Percentiles rank a stretch among this genome's conserved stretches.
These are phyloP conservation scores for Fusarium sp. DNA, from an alignment of 2,329 filamentous ascomycete genomes.

Conservation along the genomic window DNA sequence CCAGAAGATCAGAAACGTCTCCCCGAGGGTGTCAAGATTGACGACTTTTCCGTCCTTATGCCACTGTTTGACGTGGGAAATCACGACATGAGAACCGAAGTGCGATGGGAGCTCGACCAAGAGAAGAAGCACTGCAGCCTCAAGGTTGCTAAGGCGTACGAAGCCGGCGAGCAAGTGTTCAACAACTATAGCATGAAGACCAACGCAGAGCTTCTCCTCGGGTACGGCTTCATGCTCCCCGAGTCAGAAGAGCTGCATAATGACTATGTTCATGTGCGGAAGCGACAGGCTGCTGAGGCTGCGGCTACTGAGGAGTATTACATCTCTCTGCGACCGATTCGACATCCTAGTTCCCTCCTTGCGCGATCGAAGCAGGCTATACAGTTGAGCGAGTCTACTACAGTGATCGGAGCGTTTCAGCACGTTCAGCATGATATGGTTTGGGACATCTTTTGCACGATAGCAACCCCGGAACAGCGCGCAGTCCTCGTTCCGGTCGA, in stretches of 20 bases:
- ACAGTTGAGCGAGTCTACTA: slow-evolving; percentile 42
- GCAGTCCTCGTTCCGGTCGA: slow-evolving; percentile 44
- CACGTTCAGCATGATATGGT: slow-evolving; percentile 67
- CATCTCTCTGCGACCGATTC: slow-evolving; percentile 64
- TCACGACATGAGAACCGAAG: slow-evolving; percentile 71
- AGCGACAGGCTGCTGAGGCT: slow-evolving; percentile 47
- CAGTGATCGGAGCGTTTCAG: slow-evolving; percentile 55
- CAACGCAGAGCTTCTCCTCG: slow-evolving; percentile 76
- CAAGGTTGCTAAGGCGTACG: slow-evolving; percentile 55
- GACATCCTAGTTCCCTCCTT: slow-evolving; percentile 60
- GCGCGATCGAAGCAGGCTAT: slow-evolving; percentile 55
- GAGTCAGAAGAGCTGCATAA: slow-evolving; percentile 64
- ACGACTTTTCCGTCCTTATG: slow-evolving; percentile 76
- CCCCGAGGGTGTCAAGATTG: slow-evolving; percentile 51
- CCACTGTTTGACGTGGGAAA: slow-evolving; percentile 80
- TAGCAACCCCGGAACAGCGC: slow-evolving; percentile 50
- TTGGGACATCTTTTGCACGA: slow-evolving; percentile 59
- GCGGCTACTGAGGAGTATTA: slow-evolving; percentile 58
- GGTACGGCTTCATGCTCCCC: slow-evolving; percentile 71
- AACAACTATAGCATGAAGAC: slow-evolving; percentile 83
- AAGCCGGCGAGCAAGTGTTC: slow-evolving; percentile 67
- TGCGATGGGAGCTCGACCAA: slow-evolving; percentile 68
- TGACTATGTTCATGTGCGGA: slow-evolving; percentile 69
- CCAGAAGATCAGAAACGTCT: slow-evolving; percentile 41
- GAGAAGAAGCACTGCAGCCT: slow-evolving; percentile 56